phyloP scores from a whole-genome alignment of 2,329 filamentous ascomycete genomes.

The Neofusicoccum laricinum region DNA sequence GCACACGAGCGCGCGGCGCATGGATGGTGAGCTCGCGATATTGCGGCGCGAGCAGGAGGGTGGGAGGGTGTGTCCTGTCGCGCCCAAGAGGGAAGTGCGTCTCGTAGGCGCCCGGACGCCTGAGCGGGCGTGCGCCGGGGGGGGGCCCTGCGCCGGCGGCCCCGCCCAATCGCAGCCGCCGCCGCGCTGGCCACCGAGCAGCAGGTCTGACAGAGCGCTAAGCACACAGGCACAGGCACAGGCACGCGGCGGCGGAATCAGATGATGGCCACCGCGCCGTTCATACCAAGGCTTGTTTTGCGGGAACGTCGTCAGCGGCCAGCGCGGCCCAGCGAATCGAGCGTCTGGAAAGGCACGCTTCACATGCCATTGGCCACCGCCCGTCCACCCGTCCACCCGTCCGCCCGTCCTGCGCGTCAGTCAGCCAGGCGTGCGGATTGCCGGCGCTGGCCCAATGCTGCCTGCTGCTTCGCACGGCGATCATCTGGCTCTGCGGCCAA shows the following conservation, averaged over 20 bases:
- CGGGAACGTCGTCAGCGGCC: no score
- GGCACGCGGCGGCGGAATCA: background rate
- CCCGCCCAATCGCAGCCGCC: background rate
- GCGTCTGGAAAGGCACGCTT: no score
- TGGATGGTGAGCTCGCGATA: background rate
- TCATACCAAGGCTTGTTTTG: background rate
- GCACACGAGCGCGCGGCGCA: background rate
- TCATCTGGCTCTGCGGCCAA: no score
- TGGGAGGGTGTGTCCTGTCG: no score
- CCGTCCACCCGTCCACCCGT: no score
- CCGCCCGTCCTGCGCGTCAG: no score
- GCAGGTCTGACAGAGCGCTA: conserved; percentile 9
- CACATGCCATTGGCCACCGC: no score
- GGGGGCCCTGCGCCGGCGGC: background rate
- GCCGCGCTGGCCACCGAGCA: background rate
- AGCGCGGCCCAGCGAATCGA: background rate
- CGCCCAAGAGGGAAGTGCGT: background rate
- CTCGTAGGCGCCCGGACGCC: background rate
- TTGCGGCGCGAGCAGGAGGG: background rate
- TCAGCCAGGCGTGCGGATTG: no score
- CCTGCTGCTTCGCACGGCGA: no score
- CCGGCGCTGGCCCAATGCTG: no score
- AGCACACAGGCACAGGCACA: background rate
- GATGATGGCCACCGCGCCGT: background rate
- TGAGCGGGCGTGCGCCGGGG: background rate